Base-by-base conservation (phyloP, 1,284 basidiomycete species). In the Microstroma glucosiphilum region DNA sequence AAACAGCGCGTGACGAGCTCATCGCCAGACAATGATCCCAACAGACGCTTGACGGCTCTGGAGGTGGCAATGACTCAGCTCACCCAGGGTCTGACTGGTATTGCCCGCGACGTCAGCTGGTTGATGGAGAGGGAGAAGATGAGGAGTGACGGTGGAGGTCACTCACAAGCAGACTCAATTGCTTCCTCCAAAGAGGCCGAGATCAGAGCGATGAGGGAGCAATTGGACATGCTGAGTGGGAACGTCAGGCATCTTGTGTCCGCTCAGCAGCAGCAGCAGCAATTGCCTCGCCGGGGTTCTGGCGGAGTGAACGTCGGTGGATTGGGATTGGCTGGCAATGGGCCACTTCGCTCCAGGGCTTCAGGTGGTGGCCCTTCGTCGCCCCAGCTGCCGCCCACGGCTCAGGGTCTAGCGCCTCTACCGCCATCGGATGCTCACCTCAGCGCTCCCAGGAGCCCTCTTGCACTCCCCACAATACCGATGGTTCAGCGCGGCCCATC, bases 181-280 rank as follows among this genome's bases (percentile, higher is more conserved):
- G 46, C 46, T 23, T 23, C 46, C 46, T n/a, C n/a, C 46, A 48
- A 48, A 7, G 23, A 59, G 15, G 73, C 73, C 19, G 73, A 75
- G 40, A 53, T 75, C 15, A 65, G 70, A 4, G 60, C 70, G 26
- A 66, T 75, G 19, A 68, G 69, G 41, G 65, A 66, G 2, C 73
- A 75, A 59, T 58, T 75, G 25, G 66, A 40, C n/a, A 63, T 66
- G 13, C 60, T 75, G 7, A 65, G 65, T 46, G 64, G 64, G 56
- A 75, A 69, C 54, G 71, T 75, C 23, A 62, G 70, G 19, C 71
- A 75, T 37, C 59, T 75, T 25, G 60, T 75, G n/a, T 40, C 30
- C 15, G 41, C 37, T 26, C 41, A 26, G 25, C 41, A 19, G 37
- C 58, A 59, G 41, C 65, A 62, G 6, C 53, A 70, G 23, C 67